Evolutionary conservation across 2,329 filamentous ascomycete genomes (phyloP).

Genomic region (Balansia obtecta): DNA sequence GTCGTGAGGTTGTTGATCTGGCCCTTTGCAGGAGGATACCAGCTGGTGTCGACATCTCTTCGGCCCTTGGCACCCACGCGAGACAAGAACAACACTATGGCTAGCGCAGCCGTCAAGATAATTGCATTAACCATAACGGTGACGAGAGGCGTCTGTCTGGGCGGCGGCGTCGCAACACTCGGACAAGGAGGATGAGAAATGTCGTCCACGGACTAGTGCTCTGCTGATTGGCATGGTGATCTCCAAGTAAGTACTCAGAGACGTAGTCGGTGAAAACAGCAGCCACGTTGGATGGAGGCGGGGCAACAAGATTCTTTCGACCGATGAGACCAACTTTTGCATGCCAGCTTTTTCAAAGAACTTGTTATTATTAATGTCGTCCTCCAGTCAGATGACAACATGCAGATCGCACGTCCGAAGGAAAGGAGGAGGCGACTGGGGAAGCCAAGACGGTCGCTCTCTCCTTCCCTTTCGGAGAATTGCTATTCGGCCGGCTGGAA

Average conservation of each 20-base stretch:
- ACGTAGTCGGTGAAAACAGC: neutral
- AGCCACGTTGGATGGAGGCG: neutral
- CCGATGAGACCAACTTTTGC: no score
- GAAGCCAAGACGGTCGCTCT: no score
- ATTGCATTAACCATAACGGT: neutral
- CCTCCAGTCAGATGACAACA: no score
- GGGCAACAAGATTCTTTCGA: neutral
- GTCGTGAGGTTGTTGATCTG: slow-evolving; percentile 48
- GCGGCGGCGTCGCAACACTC: neutral
- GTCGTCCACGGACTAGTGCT: neutral
- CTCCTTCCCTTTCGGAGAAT: no score
- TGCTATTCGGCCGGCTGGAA: no score
- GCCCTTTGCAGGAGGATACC: slow-evolving; percentile 44
- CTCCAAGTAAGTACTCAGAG: neutral
- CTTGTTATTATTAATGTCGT: no score
- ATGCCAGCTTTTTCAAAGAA: no score
- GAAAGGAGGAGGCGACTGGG: no score
- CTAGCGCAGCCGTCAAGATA: neutral
- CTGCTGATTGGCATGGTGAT: neutral
- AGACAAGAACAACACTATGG: neutral
- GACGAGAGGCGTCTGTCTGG: neutral
- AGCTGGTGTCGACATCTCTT: slow-evolving; percentile 29
- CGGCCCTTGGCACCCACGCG: neutral
- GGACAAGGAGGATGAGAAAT: neutral
- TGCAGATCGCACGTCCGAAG: no score